Base-by-base conservation (phyloP, 495 filamentous ascomycete genomes). In the Xylaria nigripes region DNA sequence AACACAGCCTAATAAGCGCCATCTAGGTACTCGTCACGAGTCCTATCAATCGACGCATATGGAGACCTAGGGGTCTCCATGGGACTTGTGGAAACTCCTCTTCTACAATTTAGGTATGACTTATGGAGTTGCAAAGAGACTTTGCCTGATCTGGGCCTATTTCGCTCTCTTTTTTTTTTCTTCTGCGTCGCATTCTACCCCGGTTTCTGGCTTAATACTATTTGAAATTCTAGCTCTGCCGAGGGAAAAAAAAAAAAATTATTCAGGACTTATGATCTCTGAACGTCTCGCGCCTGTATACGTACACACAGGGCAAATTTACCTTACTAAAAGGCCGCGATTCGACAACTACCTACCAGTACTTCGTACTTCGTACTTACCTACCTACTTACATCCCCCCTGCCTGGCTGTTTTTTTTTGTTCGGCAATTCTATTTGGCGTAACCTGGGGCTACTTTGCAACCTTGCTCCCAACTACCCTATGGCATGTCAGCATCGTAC, bases 401-500 rank as follows among this genome's bases (percentile, higher is more conserved):
- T 58, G 55, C 44, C 57, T 52, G 59, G 34, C 43, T 40, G 36
- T 40, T 22, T 25, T 55, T 55, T 61, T 46, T 45, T 61, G 22
- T 58, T 68, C 66, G 66, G 66, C 66, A 68, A 68, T 68, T 63
- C 40, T 60, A 49, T 51, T 48, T 50, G 56, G 61, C 52, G 45
- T 49, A 41, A 58, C 52, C 57, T 57, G 58, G 62, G 63, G 63
- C 56, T 63, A 58, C 58, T 47, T 58, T 59, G 56, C 60, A 56
- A 63, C 61, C 63, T 66, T 63, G 50, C 60, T 57, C 56, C 62
- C 59, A 59, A 57, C 62, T 59, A 67, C 67, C 71, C 68, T 74
- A 71, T 71, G 64, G 69, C 60, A 61, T 68, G 70, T 67, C 66
- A 67, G 54, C 54, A 62, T 69, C 61, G 63, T n/a, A n/a, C n/a